A percentile compares a stretch with the other conserved stretches of the same genome.
These are phyloP conservation scores for Tetraselmis chui DNA, from an alignment of 139 green algal genomes.

Conservation along the genomic window DNA sequence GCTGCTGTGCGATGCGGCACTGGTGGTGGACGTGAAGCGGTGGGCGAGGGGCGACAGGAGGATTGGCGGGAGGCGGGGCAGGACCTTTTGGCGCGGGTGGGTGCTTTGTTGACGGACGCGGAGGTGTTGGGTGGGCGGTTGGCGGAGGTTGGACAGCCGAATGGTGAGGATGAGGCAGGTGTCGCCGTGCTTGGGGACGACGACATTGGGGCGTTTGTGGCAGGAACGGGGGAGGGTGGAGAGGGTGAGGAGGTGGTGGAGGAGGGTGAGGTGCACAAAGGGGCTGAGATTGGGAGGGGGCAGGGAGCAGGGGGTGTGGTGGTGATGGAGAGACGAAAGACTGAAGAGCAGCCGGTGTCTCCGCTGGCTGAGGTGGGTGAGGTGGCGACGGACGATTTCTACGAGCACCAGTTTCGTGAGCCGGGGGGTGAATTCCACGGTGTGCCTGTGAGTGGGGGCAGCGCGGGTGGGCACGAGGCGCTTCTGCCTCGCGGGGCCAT, in stretches of 20 bases:
- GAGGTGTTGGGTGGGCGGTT: conserved; percentile 3
- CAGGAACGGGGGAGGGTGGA: neutral
- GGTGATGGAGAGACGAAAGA: neutral
- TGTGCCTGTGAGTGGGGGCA: neutral
- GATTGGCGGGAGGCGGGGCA: neutral
- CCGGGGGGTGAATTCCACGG: neutral
- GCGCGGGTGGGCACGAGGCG: neutral
- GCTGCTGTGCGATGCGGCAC: neutral
- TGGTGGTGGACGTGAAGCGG: neutral
- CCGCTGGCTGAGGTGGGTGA: conserved; percentile 19
- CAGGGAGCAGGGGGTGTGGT: neutral
- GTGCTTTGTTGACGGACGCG: conserved; percentile 31
- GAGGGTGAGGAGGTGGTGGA: neutral
- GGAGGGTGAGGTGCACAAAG: neutral
- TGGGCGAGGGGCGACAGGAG: neutral
- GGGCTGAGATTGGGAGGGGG: too few species aligned
- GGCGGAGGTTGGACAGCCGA: neutral
- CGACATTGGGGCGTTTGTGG: neutral
- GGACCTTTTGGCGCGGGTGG: conserved; percentile 30
- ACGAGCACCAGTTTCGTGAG: conserved; percentile 40
- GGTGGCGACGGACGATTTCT: conserved; percentile 45
- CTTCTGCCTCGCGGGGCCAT: neutral
- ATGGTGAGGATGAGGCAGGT: neutral
- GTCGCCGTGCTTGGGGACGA: neutral
- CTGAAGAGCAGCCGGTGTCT: neutral